Evolutionary conservation across 2,329 filamentous ascomycete species (phyloP), one percentile per base, ranked within the genome.

Genomic region (Hypoxylon sp.): DNA sequence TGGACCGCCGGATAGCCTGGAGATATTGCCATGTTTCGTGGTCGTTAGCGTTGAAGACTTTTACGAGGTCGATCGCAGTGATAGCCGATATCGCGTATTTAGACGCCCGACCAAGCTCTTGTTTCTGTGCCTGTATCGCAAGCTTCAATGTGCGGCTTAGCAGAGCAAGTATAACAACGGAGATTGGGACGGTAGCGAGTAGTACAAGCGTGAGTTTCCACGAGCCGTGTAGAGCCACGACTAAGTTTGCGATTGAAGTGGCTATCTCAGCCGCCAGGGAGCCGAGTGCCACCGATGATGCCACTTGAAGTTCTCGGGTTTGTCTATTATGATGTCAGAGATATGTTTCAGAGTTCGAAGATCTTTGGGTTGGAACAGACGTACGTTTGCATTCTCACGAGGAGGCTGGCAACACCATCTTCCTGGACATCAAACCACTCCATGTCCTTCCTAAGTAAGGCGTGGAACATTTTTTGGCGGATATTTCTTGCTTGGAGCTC

Each of bases 171-270:
- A 90, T 75, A 0, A 88, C 63, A 1, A 87, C 83, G 4, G 92
- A 89, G 0, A 95, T 68, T 0, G 95, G 93, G 0, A 94, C 83
- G 0, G 89, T 91, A 0, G 91, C 87, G 2, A 97, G 82, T 10
- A 95, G 90, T 2, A 97, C 89, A 0, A 97, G 82, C 0, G 94
- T 94, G 15, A 98, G 84, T 68, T 91, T 91, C 93, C 93, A 98
- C 0, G 93, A 96, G 73, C 88, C 91, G 76, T 88, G 91, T 31
- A 98, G 86, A 0, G 94, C 93, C 1, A 98, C 83, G 0, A 81
- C 82, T 1, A 97, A 80, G 7, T 92, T 91, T 3, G 88, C 87
- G 3, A 91, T 32, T 0, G 89, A 86, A 2, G 91, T 88, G n/a
- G 92, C 82, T 0, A 88, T 72, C 67, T 92, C 89, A 65, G 89